Evolutionary conservation across 805 yeast genomes (phyloP), one percentile per base, ranked within the genome.

Genomic region (Teunomyces cretensis): DNA sequence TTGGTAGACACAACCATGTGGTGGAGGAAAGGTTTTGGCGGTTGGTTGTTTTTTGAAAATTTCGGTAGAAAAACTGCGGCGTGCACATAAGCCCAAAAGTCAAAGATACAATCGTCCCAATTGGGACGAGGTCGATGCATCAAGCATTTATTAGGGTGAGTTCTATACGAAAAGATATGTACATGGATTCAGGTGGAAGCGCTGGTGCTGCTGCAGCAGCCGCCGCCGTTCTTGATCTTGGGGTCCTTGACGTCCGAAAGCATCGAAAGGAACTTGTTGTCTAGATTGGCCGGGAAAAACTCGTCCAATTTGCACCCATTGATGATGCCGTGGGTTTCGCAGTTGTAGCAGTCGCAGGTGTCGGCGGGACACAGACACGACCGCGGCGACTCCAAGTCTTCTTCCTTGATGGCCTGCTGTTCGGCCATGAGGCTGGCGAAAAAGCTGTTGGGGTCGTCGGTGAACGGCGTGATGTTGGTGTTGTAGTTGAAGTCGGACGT

Each of bases 291-390:
- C 6, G 38, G 38, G 26, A 68, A 69, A 24, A 65, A 50, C 17
- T 72, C 75, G 44, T 72, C 77, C 28, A 72, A 52, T 46, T 62
- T 66, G 44, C 61, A 52, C 2, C 77, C 77, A 44, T 72, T 62
- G 30, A 72, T 68, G n/a, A 68, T 72, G 1, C 76, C 74, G 49
- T 72, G 77, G 1, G 68, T 63, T 49, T 72, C 76, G 52, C 77
- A 72, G 48, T 71, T 72, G 9, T 64, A 45, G 51, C 77, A 72
- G n/a, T 57, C 65, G 50, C 73, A 68, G 7, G 50, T 45, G 22
- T 58, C 58, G 4, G 56, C 45, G 3, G 65, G 57, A 57, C 72
- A 67, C 7, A 41, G 30, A 44, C 68, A 64, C n/a, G 48, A 16
- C 11, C 41, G 16, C 22, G 44, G 48, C 16, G 45, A 41, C 8